phyloP scores from a whole-genome alignment of 169 alveolate species.

The Plasmodium inui region DNA sequence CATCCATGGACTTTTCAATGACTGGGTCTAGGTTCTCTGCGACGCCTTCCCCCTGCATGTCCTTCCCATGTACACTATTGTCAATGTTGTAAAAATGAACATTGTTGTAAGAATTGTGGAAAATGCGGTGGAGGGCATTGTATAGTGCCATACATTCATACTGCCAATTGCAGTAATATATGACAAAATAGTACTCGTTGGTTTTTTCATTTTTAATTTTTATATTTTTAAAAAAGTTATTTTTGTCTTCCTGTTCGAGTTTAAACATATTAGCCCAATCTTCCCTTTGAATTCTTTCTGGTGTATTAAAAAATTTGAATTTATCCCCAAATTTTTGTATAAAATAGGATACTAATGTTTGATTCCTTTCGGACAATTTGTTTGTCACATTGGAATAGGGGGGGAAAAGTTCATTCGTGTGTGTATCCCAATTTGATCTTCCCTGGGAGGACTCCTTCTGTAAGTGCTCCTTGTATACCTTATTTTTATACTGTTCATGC shows the following conservation, averaged over 20 bases:
- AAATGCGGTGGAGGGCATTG: slow-evolving; percentile 63
- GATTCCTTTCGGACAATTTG: slow-evolving; percentile 12
- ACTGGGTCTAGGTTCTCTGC: background rate
- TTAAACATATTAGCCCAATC: slow-evolving; percentile 71
- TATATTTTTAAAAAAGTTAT: slow-evolving; percentile 48
- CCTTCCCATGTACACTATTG: slow-evolving; percentile 8
- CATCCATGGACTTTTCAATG: background rate
- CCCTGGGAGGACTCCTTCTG: slow-evolving; percentile 1
- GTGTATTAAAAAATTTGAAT: slow-evolving; percentile 55
- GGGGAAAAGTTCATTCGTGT: background rate
- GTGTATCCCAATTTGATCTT: background rate
- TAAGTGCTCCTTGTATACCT: slow-evolving; percentile 33
- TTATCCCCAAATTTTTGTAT: slow-evolving; percentile 61
- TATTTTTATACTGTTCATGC: slow-evolving; percentile 73
- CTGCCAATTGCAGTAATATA: slow-evolving; percentile 72
- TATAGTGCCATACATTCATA: slow-evolving; percentile 74
- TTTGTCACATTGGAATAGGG: background rate
- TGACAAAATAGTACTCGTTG: slow-evolving; percentile 70
- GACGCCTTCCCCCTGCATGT: background rate
- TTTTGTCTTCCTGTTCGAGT: slow-evolving; percentile 68
- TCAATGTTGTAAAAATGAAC: slow-evolving; percentile 30
- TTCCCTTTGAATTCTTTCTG: slow-evolving; percentile 69
- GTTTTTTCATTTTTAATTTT: slow-evolving; percentile 61
- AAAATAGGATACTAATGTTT: slow-evolving; percentile 28
- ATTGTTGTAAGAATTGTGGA: slow-evolving; percentile 46